phyloP scores from a whole-genome alignment of 495 filamentous ascomycete genomes.

The Annulohypoxylon maeteangense region DNA sequence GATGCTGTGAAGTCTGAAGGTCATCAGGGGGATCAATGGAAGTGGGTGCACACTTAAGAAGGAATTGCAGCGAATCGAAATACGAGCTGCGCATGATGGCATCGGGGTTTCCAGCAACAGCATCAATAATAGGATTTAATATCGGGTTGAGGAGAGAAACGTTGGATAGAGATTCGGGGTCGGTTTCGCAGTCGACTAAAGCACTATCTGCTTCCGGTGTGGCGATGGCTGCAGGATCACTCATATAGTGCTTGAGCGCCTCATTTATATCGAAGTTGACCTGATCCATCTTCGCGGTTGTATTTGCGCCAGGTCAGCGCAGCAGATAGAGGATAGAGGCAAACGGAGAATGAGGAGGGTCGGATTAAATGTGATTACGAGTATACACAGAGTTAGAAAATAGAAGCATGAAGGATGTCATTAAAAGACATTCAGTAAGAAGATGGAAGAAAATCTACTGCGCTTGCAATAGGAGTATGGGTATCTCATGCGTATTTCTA shows the following conservation, averaged over 20 bases:
- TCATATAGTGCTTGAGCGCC: constrained; percentile 93
- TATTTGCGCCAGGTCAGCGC: constrained; percentile 34
- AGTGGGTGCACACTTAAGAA: constrained; percentile 91
- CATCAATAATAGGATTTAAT: constrained; percentile 92
- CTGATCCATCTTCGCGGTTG: constrained; percentile 71
- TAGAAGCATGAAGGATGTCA: constrained; percentile 4
- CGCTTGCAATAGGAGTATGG: constrained; percentile 18
- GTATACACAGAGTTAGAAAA: constrained; percentile 2
- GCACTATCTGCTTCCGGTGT: constrained; percentile 89
- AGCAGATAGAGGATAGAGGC: constrained; percentile 16
- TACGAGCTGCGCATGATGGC: constrained; percentile 78
- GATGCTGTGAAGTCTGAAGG: constrained; percentile 31
- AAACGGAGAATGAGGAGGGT: not conserved
- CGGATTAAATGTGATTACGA: constrained; percentile 2
- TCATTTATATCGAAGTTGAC: constrained; percentile 94
- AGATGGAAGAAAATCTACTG: constrained; percentile 11
- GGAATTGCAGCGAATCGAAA: constrained; percentile 93
- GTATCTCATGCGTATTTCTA: constrained; percentile 22
- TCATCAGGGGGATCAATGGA: constrained; percentile 57
- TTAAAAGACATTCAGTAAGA: constrained; percentile 16
- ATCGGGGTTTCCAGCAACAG: constrained; percentile 90
- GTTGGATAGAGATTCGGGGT: constrained; percentile 83
- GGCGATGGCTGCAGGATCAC: constrained; percentile 82
- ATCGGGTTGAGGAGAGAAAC: constrained; percentile 80
- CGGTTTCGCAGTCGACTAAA: constrained; percentile 89